Conservation (phyloP, 345 rosid genomes). For the Zanthoxylum bungeanum region DNA sequence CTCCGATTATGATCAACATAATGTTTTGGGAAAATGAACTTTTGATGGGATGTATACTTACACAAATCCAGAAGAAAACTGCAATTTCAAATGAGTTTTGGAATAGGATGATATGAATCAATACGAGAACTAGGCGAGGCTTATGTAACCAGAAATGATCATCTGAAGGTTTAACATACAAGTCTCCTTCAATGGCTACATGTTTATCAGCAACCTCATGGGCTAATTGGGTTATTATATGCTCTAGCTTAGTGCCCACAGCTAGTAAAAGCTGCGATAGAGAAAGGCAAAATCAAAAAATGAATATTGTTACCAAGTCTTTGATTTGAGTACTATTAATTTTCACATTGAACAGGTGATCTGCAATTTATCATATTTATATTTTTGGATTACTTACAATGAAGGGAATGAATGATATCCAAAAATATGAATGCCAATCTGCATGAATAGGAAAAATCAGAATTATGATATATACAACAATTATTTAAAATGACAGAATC, state of each 20-base stretch:
- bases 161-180: constrained; percentile 12
- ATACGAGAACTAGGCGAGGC: constrained; percentile 1
- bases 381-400: constrained; percentile 39
- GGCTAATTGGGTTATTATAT: constrained; percentile 12
- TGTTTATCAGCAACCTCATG: constrained; percentile 14
- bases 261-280: constrained; percentile 13
- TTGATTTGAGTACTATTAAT: not conserved
- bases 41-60: not conserved
- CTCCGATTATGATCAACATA: not conserved
- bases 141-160: constrained; percentile 18
- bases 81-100: constrained; percentile 16
- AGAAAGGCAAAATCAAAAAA: not conserved
- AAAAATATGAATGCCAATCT: constrained; percentile 88
- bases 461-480: not conserved
- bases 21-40: not conserved
- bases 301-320: too few relatives aligned
- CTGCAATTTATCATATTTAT: not conserved
- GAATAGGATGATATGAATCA: constrained; percentile 12
- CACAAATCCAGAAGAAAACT: constrained; percentile 21
- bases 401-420: constrained; percentile 70
- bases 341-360: too few relatives aligned
- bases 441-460: constrained; percentile 34
- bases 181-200: constrained; percentile 12
- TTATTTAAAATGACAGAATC: too few relatives aligned
- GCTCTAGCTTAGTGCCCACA: constrained; percentile 14